phyloP scores from a whole-genome alignment of 257 asterid species.

The Gentiana macrophylla region DNA sequence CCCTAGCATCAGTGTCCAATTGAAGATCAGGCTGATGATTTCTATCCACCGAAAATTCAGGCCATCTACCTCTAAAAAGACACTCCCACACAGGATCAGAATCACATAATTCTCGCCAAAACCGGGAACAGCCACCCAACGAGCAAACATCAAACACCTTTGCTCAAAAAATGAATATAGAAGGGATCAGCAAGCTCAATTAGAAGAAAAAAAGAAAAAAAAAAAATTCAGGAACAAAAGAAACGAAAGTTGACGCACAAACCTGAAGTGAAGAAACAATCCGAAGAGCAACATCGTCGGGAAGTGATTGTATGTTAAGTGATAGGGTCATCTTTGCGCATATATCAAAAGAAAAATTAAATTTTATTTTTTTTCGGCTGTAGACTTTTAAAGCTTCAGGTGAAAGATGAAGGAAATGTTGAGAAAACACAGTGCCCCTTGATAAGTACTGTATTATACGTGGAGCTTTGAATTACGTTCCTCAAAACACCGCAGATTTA shows the following conservation, averaged over 20 bases:
- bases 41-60: slow-evolving; percentile 19
- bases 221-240: slow-evolving; percentile 1
- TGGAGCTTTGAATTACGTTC: too few species aligned
- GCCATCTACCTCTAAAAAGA: slow-evolving; percentile 65
- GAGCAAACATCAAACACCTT: slow-evolving; percentile 79
- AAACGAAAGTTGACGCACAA: neutral
- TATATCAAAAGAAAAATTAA: too few species aligned
- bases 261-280: slow-evolving; percentile 72
- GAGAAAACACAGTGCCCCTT: too few species aligned
- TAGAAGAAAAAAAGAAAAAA: too few species aligned
- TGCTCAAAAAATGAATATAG: slow-evolving; percentile 15
- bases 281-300: slow-evolving; percentile 60
- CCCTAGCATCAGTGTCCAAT: slow-evolving; percentile 6
- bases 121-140: slow-evolving; percentile 78
- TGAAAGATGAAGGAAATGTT: too few species aligned
- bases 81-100: slow-evolving; percentile 70
- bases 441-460: too few species aligned
- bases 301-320: slow-evolving; percentile 33
- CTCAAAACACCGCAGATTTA: too few species aligned
- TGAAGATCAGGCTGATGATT: slow-evolving; percentile 17
- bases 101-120: slow-evolving; percentile 70
- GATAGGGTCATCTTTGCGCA: slow-evolving; percentile 3
- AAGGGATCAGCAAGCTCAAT: neutral
- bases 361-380: too few species aligned
- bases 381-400: too few species aligned